Evolutionary conservation across 306 rosid genomes (phyloP), one percentile per base, ranked within the genome.

Genomic region (Citrullus colocynthis): DNA sequence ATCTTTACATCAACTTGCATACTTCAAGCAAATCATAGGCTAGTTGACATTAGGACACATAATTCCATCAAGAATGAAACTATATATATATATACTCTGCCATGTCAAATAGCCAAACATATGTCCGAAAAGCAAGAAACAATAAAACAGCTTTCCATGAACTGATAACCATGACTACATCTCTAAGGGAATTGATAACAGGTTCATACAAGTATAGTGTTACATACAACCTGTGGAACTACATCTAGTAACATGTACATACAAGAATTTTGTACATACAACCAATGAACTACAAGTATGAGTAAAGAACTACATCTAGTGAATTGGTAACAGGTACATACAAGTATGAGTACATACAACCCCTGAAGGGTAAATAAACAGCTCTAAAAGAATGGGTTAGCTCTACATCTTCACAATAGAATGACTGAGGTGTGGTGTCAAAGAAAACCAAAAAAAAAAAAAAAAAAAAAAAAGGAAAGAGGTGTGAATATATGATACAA

Each of bases 361-460:
- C 63, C 82, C 80, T 80, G 81, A 72, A 63, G 86, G 85, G 71
- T 64, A 44, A 87, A 75, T 75, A 36, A 78, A 80, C 81, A 85
- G 78, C 88, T 76, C 71, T 37, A 75, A 85, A 80, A 51, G 84
- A 85, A 84, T 83, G 89, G 91, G 91, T 89, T 91, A 88, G 89
- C 81, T 84, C 89, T 87, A 86, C 87, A 80, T 75, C 81, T 84
- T 78, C 82, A 82, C 85, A 80, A 76, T 80, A 84, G 48, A 80
- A 58, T 80, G 79, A 80, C 86, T 86, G 82, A 49, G 81, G 84
- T 75, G 75, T 79, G 71, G 89, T 74, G 85, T 64, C 77, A 37
- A 74, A 82, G 21, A 57, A 32, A 77, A 71, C 0, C 7, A 42
- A 42, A 36, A 36, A 36, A 4, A 36, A 36, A 77, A 70, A 45